Percentiles rank a stretch among this genome's conserved stretches.
phyloP scores from a whole-genome alignment of 225 moss, liverwort and hornwort genomes.

The Sphagnum tenellum region DNA sequence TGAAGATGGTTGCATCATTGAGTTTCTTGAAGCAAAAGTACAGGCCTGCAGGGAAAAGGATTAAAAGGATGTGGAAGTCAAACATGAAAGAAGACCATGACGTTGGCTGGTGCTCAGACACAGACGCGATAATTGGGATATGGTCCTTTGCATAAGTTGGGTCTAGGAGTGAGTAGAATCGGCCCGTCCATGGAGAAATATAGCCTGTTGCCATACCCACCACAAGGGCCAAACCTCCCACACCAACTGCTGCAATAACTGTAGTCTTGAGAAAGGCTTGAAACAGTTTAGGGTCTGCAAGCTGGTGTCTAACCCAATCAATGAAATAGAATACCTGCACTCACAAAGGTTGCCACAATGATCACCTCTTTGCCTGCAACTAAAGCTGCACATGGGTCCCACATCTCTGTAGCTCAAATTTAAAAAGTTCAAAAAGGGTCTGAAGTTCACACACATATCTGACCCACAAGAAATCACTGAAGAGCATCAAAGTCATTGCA shows the following conservation, averaged over 20 bases:
- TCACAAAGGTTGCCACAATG: background rate
- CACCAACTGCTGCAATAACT: conserved; percentile 50
- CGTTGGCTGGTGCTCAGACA: conserved; percentile 98
- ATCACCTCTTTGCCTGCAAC: too few relatives aligned
- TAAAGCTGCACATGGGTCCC: too few relatives aligned
- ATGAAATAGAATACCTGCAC: conserved; percentile 91
- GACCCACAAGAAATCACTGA: too few relatives aligned
- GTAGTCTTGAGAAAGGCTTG: conserved; percentile 77
- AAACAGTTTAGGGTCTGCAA: conserved; percentile 81
- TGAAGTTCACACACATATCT: too few relatives aligned
- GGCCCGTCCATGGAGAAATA: conserved; percentile 97
- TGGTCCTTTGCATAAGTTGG: conserved; percentile 96
- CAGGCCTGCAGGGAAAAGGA: conserved; percentile 92
- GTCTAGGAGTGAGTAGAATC: conserved; percentile 96
- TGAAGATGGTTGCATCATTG: conserved; percentile 78
- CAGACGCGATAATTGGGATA: conserved; percentile 97
- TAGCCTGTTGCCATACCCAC: conserved; percentile 90
- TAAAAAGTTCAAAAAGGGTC: too few relatives aligned
- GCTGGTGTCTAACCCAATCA: conserved; percentile 81
- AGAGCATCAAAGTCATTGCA: too few relatives aligned
- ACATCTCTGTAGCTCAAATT: too few relatives aligned
- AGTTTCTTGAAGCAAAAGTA: conserved; percentile 95
- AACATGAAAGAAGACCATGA: conserved; percentile 99
- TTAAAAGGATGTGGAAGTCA: conserved; percentile 89
- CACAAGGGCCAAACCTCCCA: conserved; percentile 60